A percentile compares a stretch with the other conserved stretches of the same genome.
Evolutionary conservation across 495 filamentous ascomycete species (phyloP).

Genomic region (Venustampulla echinocandica): DNA sequence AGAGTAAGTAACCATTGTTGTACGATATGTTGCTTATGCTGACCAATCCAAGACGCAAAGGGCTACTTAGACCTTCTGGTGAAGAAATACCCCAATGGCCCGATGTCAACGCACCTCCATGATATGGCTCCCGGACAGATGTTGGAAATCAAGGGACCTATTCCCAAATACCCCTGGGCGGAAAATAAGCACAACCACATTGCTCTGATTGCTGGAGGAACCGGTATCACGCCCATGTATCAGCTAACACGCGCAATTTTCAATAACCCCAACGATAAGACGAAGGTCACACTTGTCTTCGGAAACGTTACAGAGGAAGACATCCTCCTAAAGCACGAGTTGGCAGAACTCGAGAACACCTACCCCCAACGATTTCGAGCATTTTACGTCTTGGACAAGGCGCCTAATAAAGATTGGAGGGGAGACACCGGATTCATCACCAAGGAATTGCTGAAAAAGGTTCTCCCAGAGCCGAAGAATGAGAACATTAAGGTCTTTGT

Average conservation of each 20-base stretch:
- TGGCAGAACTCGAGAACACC: slow-evolving; percentile 75
- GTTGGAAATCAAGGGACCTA: slow-evolving; percentile 86
- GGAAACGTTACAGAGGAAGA: slow-evolving; percentile 81
- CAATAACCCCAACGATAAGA: slow-evolving; percentile 91
- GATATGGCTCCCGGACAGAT: slow-evolving; percentile 67
- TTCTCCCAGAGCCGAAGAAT: slow-evolving; percentile 78
- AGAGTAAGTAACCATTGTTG: slow-evolving; percentile 45
- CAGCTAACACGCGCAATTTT: slow-evolving; percentile 83
- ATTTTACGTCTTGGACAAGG: slow-evolving; percentile 82
- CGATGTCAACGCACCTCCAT: slow-evolving; percentile 87
- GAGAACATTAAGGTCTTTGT: slow-evolving; percentile 89
- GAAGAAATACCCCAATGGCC: slow-evolving; percentile 81
- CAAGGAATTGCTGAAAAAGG: slow-evolving; percentile 87
- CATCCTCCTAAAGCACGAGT: slow-evolving; percentile 78
- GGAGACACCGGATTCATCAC: slow-evolving; percentile 68
- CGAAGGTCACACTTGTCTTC: slow-evolving; percentile 90
- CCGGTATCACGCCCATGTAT: slow-evolving; percentile 87
- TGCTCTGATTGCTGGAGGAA: slow-evolving; percentile 86
- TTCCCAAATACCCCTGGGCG: slow-evolving; percentile 87
- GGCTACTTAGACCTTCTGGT: slow-evolving; percentile 84
- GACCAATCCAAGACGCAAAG: slow-evolving; percentile 39
- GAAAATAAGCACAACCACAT: slow-evolving; percentile 94
- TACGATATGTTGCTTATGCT: neutral
- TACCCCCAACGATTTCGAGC: slow-evolving; percentile 89
- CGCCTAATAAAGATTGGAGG: slow-evolving; percentile 72